Percentiles rank a stretch among this genome's conserved stretches.
phyloP scores from a whole-genome alignment of 1,284 basidiomycete species.

The Filobasidium uniguttulatum region DNA sequence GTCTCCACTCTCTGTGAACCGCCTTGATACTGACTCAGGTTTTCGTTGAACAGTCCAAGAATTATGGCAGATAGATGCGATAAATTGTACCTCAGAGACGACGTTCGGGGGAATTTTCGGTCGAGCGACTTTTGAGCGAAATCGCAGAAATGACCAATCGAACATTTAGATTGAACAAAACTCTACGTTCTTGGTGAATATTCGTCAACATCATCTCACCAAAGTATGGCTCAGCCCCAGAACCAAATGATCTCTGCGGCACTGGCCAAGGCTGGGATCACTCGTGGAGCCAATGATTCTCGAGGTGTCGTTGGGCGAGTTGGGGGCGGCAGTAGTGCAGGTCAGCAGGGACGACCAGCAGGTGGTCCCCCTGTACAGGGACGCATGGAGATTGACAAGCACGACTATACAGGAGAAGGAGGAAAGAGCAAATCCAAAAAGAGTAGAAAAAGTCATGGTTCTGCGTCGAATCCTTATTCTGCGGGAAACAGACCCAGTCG shows the following conservation, averaged over 20 bases:
- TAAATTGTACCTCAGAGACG: too few species aligned
- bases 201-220: neutral
- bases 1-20: too few species aligned
- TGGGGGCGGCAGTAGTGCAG: neutral
- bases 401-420: neutral
- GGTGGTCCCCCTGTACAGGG: neutral
- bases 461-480: too few species aligned
- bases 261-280: neutral
- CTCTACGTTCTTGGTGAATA: neutral
- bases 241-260: neutral
- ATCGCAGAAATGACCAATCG: neutral
- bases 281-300: neutral
- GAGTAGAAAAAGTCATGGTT: too few species aligned
- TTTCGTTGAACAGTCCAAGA: too few species aligned
- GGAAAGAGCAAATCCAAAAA: neutral
- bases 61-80: too few species aligned
- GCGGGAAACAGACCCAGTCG: too few species aligned
- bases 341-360: neutral
- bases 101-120: too few species aligned
- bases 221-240: neutral
- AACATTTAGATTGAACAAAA: neutral
- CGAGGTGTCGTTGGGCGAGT: conserved; percentile 1
- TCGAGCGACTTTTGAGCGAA: neutral
- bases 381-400: neutral
- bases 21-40: too few species aligned